These are phyloP conservation scores for Paecilomyces variotii DNA, from an alignment of 2,329 filamentous ascomycete genomes.

Conservation along the genomic window DNA sequence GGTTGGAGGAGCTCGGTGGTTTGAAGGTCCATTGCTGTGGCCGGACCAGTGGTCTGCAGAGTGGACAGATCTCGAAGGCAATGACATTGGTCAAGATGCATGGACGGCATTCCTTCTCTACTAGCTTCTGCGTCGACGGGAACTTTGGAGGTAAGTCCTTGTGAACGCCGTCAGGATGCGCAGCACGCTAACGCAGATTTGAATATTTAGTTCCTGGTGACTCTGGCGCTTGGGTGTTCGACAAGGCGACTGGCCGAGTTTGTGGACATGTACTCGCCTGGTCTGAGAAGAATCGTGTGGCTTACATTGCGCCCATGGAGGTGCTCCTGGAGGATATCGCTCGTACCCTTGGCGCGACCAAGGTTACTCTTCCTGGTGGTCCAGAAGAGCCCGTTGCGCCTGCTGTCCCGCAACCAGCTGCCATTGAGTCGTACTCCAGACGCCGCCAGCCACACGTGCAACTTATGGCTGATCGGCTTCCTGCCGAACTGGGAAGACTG, in stretches of 20 bases:
- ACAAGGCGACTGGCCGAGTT: constrained; percentile 66
- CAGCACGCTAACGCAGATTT: constrained; percentile 1
- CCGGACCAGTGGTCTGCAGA: constrained; percentile 75
- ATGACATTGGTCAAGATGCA: constrained; percentile 82
- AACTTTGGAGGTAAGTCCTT: constrained; percentile 45
- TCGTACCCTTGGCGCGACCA: constrained; percentile 61
- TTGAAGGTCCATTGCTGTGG: constrained; percentile 81
- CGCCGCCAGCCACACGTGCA: constrained; percentile 15
- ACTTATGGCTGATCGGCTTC: constrained; percentile 16
- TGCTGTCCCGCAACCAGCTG: constrained; percentile 8
- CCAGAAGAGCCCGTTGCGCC: constrained; percentile 18
- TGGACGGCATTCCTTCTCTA: constrained; percentile 71
- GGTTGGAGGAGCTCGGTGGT: constrained; percentile 55
- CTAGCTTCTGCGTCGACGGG: constrained; percentile 57
- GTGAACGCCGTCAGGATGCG: not conserved
- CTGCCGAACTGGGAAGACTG: constrained; percentile 17
- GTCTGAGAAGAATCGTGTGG: constrained; percentile 69
- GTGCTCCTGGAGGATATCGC: constrained; percentile 78
- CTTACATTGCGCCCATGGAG: constrained; percentile 95
- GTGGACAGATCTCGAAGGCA: constrained; percentile 66
- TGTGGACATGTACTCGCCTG: constrained; percentile 88
- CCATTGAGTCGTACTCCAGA: constrained; percentile 12
- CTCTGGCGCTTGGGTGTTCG: constrained; percentile 87
- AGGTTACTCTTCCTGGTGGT: constrained; percentile 61
- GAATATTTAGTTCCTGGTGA: constrained; percentile 65